Evolutionary conservation across 176 grass and related monocot genomes (phyloP).

Genomic region (Eleusine indica): DNA sequence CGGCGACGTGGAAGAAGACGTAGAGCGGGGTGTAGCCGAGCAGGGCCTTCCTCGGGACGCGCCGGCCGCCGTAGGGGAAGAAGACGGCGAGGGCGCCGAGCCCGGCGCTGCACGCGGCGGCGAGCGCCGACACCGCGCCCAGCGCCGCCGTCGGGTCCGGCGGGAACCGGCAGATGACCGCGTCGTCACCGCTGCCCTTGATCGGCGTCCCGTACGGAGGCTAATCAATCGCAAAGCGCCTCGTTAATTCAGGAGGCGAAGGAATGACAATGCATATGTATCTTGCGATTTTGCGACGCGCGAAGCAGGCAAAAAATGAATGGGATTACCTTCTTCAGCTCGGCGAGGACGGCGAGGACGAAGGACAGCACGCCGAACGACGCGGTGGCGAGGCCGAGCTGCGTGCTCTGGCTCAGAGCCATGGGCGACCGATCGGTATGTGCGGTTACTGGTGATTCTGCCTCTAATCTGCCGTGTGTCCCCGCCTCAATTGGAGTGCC

Average conservation of each 20-base stretch:
- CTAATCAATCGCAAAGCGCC: background rate
- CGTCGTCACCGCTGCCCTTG: slow-evolving; percentile 39
- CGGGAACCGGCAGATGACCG: slow-evolving; percentile 61
- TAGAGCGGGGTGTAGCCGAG: slow-evolving; percentile 46
- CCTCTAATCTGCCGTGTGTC: background rate
- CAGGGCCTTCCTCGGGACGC: slow-evolving; percentile 39
- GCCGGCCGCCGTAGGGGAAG: slow-evolving; percentile 51
- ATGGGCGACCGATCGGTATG: slow-evolving; percentile 22
- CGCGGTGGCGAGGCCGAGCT: slow-evolving; percentile 22
- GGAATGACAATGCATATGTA: background rate
- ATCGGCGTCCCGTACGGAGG: slow-evolving; percentile 54
- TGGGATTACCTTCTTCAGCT: slow-evolving; percentile 59
- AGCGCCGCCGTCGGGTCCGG: slow-evolving; percentile 44
- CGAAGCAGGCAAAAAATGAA: background rate
- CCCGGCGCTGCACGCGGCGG: slow-evolving; percentile 20
- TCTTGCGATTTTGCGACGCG: background rate
- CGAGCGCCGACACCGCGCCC: slow-evolving; percentile 36
- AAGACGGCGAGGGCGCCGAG: slow-evolving; percentile 51
- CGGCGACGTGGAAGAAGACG: slow-evolving; percentile 54
- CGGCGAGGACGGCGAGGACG: slow-evolving; percentile 27
- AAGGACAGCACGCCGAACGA: slow-evolving; percentile 60
- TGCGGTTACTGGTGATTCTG: background rate
- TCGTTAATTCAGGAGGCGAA: background rate
- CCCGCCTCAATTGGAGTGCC: background rate
- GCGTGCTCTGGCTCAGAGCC: slow-evolving; percentile 44